Evolutionary conservation across 2,329 filamentous ascomycete species (phyloP), one percentile per base, ranked within the genome.

Genomic region (Pseudogymnoascus sp.): DNA sequence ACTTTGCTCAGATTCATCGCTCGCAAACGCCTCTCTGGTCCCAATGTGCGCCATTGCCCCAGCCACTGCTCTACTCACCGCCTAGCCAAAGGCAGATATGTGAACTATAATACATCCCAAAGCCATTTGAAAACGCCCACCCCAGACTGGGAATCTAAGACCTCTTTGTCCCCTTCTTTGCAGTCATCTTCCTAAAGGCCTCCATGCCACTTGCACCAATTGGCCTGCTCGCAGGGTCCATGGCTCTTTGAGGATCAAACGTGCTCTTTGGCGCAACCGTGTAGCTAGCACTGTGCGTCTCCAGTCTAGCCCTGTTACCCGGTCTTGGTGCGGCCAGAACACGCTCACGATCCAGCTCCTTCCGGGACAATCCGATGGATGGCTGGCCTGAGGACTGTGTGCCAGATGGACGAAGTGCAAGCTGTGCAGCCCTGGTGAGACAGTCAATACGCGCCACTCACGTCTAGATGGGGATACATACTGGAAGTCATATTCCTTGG

Each of bases 111-210:
- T 54, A 54, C 47, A 54, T 43, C 28, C 47, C 16, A 54, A 33
- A 20, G 47, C 47, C 47, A 12, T 54, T 28, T 54, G 4, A 35
- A 54, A 33, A 54, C 25, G 28, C 47, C 47, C n/a, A 7, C 28
- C 25, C 16, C 18, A 22, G 25, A 33, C 12, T 54, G n/a, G 16
- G 14, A 16, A 20, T 22, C 28, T 54, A 64, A 11, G 54, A 57
- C 57, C 69, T 66, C 75, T 83, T 84, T 76, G 86, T 86, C 64
- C 78, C 79, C 59, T 72, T 68, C 74, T 84, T 86, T 68, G 84
- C 79, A 8, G 83, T 85, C 79, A 87, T 86, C 74, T 79, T 84
- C 64, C 83, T 78, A 75, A 87, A 87, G 1, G 85, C 84, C 66
- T 86, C 84, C 71, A 84, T 77, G 62, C 84, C 85, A 63, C 79